Evolutionary conservation across 2,329 filamentous ascomycete genomes (phyloP).

Genomic region (Epicoccum sorghinum): DNA sequence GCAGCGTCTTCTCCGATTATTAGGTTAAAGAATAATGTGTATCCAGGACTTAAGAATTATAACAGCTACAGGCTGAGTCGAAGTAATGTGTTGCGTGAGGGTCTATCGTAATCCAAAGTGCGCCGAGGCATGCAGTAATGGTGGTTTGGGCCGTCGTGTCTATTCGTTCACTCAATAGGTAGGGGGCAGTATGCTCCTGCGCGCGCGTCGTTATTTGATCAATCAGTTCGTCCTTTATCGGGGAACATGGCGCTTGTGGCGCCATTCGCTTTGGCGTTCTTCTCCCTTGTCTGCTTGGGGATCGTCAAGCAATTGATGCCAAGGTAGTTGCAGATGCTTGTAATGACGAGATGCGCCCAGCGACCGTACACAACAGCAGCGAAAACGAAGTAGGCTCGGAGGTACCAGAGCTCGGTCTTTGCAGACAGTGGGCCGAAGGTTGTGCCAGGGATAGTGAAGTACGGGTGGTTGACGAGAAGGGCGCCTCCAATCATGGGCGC

Average conservation of each 20-base stretch:
- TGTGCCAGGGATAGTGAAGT: conserved; percentile 55
- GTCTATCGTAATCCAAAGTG: conserved; percentile 14
- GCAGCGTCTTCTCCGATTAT: conserved; percentile 2
- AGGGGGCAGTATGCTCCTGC: not conserved
- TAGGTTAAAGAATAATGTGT: conserved; percentile 13
- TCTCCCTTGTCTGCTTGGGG: conserved; percentile 41
- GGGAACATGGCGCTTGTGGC: conserved; percentile 31
- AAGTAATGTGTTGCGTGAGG: conserved; percentile 9
- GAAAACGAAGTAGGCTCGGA: conserved; percentile 84
- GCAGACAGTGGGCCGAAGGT: conserved; percentile 68
- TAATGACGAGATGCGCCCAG: conserved; percentile 91
- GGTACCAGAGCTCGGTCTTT: conserved; percentile 74
- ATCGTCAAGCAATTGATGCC: conserved; percentile 97
- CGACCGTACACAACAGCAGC: conserved; percentile 84
- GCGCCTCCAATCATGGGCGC: conserved; percentile 86
- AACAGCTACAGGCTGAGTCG: conserved; percentile 6
- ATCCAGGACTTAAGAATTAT: conserved; percentile 11
- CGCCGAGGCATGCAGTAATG: conserved; percentile 12
- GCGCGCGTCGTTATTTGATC: not conserved
- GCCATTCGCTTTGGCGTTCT: conserved; percentile 36
- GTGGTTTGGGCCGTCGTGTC: conserved; percentile 11
- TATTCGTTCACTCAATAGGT: not conserved
- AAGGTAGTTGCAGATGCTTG: conserved; percentile 87
- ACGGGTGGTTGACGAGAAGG: conserved; percentile 79
- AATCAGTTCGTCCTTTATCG: conserved; percentile 45